A percentile compares a stretch with the other conserved stretches of the same genome.
phyloP scores from a whole-genome alignment of 352 stramenopile genomes.

The Phytophthora citrophthora region DNA sequence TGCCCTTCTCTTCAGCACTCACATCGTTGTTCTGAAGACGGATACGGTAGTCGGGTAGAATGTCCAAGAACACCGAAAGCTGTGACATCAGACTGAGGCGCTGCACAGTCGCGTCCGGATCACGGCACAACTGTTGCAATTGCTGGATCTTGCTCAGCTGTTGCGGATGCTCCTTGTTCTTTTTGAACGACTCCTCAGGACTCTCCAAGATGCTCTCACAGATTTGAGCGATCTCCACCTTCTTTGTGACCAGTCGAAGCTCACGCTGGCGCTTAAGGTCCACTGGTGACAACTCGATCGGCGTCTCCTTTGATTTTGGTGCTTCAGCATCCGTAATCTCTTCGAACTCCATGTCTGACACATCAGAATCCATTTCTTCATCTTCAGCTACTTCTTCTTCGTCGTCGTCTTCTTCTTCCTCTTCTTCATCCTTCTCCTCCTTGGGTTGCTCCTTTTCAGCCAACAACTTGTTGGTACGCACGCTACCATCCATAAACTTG shows the following conservation, averaged over 20 bases:
- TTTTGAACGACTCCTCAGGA: constrained; percentile 88
- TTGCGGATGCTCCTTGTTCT: constrained; percentile 84
- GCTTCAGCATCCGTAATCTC: constrained; percentile 53
- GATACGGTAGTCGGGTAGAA: constrained; percentile 96
- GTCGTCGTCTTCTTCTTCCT: constrained; percentile 48
- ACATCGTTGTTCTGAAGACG: constrained; percentile 84
- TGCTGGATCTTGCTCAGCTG: constrained; percentile 84
- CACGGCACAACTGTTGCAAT: constrained; percentile 68
- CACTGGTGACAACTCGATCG: constrained; percentile 42
- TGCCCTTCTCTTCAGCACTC: constrained; percentile 73
- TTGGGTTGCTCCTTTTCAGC: constrained; percentile 44
- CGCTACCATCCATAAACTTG: constrained; percentile 88
- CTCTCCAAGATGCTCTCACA: constrained; percentile 90
- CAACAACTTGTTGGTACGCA: constrained; percentile 79
- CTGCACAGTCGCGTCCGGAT: constrained; percentile 77
- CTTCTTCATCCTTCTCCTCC: constrained; percentile 34
- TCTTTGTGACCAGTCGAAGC: constrained; percentile 78
- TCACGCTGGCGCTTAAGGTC: constrained; percentile 75
- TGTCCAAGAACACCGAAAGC: constrained; percentile 95
- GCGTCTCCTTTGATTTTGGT: constrained; percentile 2
- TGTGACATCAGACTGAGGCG: constrained; percentile 93
- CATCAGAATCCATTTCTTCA: constrained; percentile 63
- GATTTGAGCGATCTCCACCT: constrained; percentile 88
- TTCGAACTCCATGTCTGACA: constrained; percentile 87
- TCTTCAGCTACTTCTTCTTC: constrained; percentile 37